Percentiles rank a stretch among this genome's conserved stretches.
Conservation (phyloP, 2,329 filamentous ascomycete genomes). For the Coleophoma eucalyptorum region DNA sequence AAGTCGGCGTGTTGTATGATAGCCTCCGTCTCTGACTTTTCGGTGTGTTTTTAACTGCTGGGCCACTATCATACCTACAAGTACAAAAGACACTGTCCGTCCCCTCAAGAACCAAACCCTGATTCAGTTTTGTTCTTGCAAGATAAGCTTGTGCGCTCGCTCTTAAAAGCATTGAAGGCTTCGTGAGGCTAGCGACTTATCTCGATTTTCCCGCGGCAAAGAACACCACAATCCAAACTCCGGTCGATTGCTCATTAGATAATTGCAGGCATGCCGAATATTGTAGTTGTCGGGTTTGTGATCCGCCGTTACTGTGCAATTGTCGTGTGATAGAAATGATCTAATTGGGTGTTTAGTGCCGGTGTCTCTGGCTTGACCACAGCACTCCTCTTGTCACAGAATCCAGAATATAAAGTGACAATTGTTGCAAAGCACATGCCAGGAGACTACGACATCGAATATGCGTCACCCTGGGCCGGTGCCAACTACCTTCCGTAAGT, state of each 20-base stretch:
- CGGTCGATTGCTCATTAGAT: not conserved
- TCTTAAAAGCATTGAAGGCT: not conserved
- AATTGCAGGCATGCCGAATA: constrained; percentile 24
- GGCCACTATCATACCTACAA: too few species aligned
- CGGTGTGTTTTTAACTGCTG: too few species aligned
- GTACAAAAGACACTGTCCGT: not conserved
- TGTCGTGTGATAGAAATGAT: not conserved
- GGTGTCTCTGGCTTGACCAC: constrained; percentile 65
- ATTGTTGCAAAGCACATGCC: constrained; percentile 87
- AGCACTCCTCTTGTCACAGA: constrained; percentile 55
- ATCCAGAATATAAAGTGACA: constrained; percentile 56
- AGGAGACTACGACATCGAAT: constrained; percentile 88
- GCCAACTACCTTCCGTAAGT: constrained; percentile 74
- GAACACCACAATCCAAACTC: not conserved
- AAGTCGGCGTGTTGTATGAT: too few species aligned
- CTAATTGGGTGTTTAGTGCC: constrained; percentile 39
- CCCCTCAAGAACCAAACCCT: not conserved
- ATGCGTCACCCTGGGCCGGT: constrained; percentile 85
- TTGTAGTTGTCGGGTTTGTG: constrained; percentile 33
- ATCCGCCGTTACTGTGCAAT: too few species aligned
- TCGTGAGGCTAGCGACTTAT: not conserved
- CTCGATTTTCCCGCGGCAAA: not conserved
- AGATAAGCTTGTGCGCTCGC: not conserved
- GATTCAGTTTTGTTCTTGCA: not conserved
- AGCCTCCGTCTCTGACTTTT: too few species aligned